phyloP scores from a whole-genome alignment of 2,329 filamentous ascomycete species.

The Calonectria henricotiae region DNA sequence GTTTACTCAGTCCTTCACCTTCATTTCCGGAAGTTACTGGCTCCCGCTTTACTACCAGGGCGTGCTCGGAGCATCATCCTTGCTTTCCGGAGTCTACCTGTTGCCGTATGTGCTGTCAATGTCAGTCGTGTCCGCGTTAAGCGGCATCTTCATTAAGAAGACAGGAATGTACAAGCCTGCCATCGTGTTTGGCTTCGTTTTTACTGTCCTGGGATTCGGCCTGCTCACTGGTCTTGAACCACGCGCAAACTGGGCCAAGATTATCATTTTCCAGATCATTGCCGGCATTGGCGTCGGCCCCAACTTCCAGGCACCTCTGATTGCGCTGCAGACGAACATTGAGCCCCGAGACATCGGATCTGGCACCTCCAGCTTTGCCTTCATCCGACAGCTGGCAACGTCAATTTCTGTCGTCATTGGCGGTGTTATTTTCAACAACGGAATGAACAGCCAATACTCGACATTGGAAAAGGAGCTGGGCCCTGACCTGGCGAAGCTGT shows the following conservation, averaged over 20 bases:
- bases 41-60: slow-evolving; percentile 90
- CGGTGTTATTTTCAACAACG: slow-evolving; percentile 85
- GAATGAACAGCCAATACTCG: slow-evolving; percentile 73
- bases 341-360: slow-evolving; percentile 77
- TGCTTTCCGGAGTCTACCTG: slow-evolving; percentile 82
- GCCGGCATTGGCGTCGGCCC: slow-evolving; percentile 77
- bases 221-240: slow-evolving; percentile 75
- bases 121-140: slow-evolving; percentile 74
- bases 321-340: slow-evolving; percentile 78
- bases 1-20: slow-evolving; percentile 83
- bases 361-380: slow-evolving; percentile 78
- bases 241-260: slow-evolving; percentile 69
- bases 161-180: slow-evolving; percentile 77
- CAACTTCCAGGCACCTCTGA: slow-evolving; percentile 79
- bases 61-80: slow-evolving; percentile 77
- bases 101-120: slow-evolving; percentile 80
- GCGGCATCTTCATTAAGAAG: slow-evolving; percentile 73
- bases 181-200: slow-evolving; percentile 72
- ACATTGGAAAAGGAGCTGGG: slow-evolving; percentile 68
- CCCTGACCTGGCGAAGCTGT: slow-evolving; percentile 64
- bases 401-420: slow-evolving; percentile 81
- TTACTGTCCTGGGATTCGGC: slow-evolving; percentile 78
- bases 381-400: slow-evolving; percentile 79
- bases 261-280: slow-evolving; percentile 75
- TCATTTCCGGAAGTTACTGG: slow-evolving; percentile 86